Base-by-base conservation (phyloP, 306 rosid genomes). In the Sicyos baderoa region DNA sequence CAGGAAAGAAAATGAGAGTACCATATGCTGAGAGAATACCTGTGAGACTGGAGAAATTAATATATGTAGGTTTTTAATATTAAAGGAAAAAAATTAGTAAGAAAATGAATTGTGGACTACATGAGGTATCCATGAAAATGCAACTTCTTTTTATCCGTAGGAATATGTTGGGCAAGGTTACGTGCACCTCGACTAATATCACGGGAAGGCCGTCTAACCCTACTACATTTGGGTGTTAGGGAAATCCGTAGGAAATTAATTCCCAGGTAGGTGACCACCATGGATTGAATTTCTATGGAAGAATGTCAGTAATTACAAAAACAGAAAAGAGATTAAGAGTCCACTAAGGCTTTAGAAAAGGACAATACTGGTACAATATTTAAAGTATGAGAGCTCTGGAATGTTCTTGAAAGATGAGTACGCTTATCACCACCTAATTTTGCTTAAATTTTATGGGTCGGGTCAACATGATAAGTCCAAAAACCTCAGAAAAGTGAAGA, bases 11-110 rank as follows among this genome's bases (percentile, higher is more conserved):
- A 76, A 72, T 29, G 98, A 93, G 68, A 93, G 88, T 75, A 53
- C 83, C 65, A 83, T 47, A 81, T 93, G 95, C 86, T 93, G 98
- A 72, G 98, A 87, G 84, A 93, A 93, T 70, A 92, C 93, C 98
- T 93, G 83, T 68, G 72, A 78, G 71, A 76, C 23, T 12, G 58
- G 58, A 54, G 16, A 16, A 55, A 47, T 59, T 44, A 48, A 57
- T 19, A 42, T 13, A 5, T 6, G 12, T 27, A 57, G 66, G 65
- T 54, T 21, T 29, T 71, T 29, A 40, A 37, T 54, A 9, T 55
- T 22, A 17, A 40, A 40, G 40, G 16, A 48, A 44, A 44, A 18
- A 9, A 42, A 16, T 18, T 51, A 63, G 37, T 44, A 40, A 64
- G 70, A 57, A 57, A 25, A 58, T 59, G 45, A 15, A 45, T 15